Evolutionary conservation across 345 rosid genomes (phyloP).

Genomic region (Gossypium sturtianum): DNA sequence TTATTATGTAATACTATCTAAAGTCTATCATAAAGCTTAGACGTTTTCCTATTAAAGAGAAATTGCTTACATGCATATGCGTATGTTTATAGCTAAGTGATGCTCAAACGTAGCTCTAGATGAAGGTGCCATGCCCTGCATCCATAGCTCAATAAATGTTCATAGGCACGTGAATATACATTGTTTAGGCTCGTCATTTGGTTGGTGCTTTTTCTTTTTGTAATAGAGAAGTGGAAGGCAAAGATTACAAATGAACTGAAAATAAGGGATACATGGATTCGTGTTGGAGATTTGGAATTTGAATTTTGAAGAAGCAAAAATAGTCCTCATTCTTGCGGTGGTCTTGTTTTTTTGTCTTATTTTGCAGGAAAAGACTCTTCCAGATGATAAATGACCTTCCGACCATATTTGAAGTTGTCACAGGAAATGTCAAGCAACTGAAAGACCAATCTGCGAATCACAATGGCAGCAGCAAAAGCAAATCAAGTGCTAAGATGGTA

Average conservation of each 20-base stretch:
- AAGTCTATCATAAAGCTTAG: too few species aligned
- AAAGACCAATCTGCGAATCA: constrained; percentile 70
- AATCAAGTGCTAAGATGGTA: constrained; percentile 70
- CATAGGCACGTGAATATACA: background rate
- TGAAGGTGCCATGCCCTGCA: background rate
- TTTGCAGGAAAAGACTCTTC: constrained; percentile 89
- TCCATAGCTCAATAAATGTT: background rate
- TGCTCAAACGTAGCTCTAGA: background rate
- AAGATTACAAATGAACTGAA: background rate
- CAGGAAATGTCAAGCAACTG: constrained; percentile 64
- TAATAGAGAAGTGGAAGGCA: background rate
- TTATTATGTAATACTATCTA: too few species aligned
- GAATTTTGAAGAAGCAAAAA: background rate
- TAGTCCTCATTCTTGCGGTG: background rate
- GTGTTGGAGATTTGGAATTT: background rate
- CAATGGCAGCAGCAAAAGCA: constrained; percentile 61
- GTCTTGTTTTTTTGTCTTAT: background rate
- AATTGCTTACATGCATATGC: background rate
- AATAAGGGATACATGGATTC: background rate
- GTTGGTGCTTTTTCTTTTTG: background rate
- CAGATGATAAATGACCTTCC: constrained; percentile 97
- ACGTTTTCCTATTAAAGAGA: background rate
- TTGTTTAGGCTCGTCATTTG: background rate
- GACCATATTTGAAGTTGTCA: constrained; percentile 83
- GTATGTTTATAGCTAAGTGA: background rate